Evolutionary conservation across 2,329 filamentous ascomycete genomes (phyloP), one percentile per base, ranked within the genome.

Genomic region (Neocatenulostroma microsporum): DNA sequence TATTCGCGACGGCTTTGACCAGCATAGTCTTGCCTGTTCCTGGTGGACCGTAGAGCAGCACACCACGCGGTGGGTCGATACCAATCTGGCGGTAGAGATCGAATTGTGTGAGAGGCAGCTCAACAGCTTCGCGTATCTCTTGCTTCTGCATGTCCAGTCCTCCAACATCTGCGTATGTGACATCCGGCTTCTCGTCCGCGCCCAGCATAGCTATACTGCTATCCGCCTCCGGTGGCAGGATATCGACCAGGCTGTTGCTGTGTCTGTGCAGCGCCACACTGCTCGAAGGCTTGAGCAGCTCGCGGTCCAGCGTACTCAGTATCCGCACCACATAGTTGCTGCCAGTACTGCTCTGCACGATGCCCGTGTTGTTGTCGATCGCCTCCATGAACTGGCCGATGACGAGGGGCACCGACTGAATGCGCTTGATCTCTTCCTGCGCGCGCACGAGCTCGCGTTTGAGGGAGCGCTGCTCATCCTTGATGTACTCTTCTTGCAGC

Each of bases 301-400:
- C 91, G 60, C 91, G 89, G 66, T 98, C 91, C 61, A 98, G 85
- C 4, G 91, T 98, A 28, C 91, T 96, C 44, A 98, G 80, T 54
- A 98, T 95, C 44, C 91, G 86, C 53, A 98, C 91, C 57, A 96
- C 91, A 62, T 98, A 98, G 73, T 98, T 98, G 37, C 88, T 95
- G 37, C 91, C 91, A 21, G 91, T 98, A 47, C 87, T 95, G 33
- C 89, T 96, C 65, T 98, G 91, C 45, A 98, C 91, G 51, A 98
- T 98, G 40, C 91, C 91, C 48, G 91, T 98, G 66, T 95, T 98
- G 68, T 98, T 91, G 63, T 98, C 91, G 60, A 98, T 98, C 38
- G 91, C 91, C 68, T 98, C 91, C 91, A 98, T 98, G 61, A 98
- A 98, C 67, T 98, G 91, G 43, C 91, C 91, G 61, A 98, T 98